These are phyloP conservation scores for Gossypium schwendimanii DNA, from an alignment of 441 rosid genomes.

Conservation along the genomic window DNA sequence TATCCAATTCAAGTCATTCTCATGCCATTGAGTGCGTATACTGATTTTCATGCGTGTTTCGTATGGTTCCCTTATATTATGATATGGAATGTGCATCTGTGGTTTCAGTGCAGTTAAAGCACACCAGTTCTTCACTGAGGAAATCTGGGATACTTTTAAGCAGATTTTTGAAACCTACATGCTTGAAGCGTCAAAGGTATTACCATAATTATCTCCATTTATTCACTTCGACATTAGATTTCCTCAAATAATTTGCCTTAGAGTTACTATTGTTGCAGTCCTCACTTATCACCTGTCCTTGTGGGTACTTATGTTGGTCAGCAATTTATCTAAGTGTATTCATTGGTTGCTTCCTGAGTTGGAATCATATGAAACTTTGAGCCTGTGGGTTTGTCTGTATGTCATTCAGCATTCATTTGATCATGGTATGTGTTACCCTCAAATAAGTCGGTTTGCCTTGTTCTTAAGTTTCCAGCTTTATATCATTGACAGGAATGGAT, in stretches of 20 bases:
- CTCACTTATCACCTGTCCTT: not conserved
- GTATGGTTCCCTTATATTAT: conserved; percentile 23
- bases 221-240: not conserved
- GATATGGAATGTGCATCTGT: conserved; percentile 32
- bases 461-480: not conserved
- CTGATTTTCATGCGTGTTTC: conserved; percentile 3
- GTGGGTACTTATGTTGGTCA: not conserved
- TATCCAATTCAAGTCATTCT: not conserved
- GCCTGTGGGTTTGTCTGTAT: not conserved
- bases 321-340: not conserved
- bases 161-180: conserved; percentile 73
- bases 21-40: not conserved
- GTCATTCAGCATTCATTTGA: not conserved
- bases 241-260: not conserved
- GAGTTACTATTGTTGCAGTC: not conserved
- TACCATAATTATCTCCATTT: not conserved
- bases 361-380: not conserved
- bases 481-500: conserved; percentile 55
- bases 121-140: conserved; percentile 87
- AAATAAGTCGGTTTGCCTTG: not conserved
- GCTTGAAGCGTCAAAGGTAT: conserved; percentile 91
- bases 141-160: conserved; percentile 74
- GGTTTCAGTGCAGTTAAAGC: conserved; percentile 78
- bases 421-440: not conserved
- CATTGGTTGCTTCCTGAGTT: not conserved